phyloP scores from a whole-genome alignment of 2,329 filamentous ascomycete genomes.

The Xylaria arbuscula region DNA sequence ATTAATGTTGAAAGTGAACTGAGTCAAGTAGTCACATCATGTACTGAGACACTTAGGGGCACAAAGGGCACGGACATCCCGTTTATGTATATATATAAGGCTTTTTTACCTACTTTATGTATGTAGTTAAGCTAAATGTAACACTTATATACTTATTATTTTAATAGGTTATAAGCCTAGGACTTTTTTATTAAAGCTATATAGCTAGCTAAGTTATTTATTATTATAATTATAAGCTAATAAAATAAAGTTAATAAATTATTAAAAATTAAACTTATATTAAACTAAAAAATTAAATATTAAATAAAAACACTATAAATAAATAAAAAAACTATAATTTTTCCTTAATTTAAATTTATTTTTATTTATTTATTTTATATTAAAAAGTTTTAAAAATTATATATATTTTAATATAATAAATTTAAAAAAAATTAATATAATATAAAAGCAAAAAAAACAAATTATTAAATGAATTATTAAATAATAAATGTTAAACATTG shows the following conservation, averaged over 20 bases:
- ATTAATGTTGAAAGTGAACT: neutral
- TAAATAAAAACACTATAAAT: too few relatives aligned
- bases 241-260: conserved; percentile 5
- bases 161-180: conserved; percentile 7
- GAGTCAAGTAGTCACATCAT: too few relatives aligned
- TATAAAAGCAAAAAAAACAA: neutral
- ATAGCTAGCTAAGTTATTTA: neutral
- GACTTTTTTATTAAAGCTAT: neutral
- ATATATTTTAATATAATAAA: neutral
- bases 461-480: conserved; percentile 5
- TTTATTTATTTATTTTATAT: neutral
- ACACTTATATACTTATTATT: too few relatives aligned
- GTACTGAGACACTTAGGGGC: neutral
- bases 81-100: conserved; percentile 9
- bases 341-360: too few relatives aligned
- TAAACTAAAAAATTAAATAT: neutral
- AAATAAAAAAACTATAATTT: too few relatives aligned
- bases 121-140: too few relatives aligned
- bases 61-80: neutral
- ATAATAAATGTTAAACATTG: neutral
- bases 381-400: too few relatives aligned
- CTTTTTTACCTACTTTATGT: neutral
- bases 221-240: conserved; percentile 1
- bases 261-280: neutral
- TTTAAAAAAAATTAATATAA: neutral